These are phyloP conservation scores for Bryoglossum gracile DNA, from an alignment of 495 filamentous ascomycete genomes.

Conservation along the genomic window DNA sequence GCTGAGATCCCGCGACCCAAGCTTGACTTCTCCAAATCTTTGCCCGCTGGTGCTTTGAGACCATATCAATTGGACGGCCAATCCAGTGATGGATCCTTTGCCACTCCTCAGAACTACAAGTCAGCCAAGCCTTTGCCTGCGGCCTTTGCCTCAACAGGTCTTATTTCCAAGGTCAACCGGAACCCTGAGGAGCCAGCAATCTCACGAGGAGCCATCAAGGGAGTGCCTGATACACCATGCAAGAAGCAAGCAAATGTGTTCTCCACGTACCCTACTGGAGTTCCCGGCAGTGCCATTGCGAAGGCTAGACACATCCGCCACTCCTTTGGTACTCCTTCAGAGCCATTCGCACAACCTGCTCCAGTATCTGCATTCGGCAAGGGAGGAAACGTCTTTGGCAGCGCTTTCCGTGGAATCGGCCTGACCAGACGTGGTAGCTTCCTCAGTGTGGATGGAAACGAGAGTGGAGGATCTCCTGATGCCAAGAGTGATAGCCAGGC, in stretches of 20 bases:
- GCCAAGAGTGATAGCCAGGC: slow-evolving; percentile 51
- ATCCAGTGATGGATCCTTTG: slow-evolving; percentile 47
- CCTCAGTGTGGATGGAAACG: slow-evolving; percentile 70
- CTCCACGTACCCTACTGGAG: slow-evolving; percentile 49
- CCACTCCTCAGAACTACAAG: slow-evolving; percentile 80
- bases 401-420: slow-evolving; percentile 38
- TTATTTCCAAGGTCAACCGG: slow-evolving; percentile 77
- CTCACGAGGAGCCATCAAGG: slow-evolving; percentile 35
- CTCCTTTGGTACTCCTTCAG: slow-evolving; percentile 56
- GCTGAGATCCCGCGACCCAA: slow-evolving; percentile 43
- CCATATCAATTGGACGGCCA: slow-evolving; percentile 33
- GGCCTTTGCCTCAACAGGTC: slow-evolving; percentile 88
- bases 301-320: slow-evolving; percentile 49
- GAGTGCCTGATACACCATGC: slow-evolving; percentile 92
- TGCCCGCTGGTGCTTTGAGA: slow-evolving; percentile 60
- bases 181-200: slow-evolving; percentile 53
- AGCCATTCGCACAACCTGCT: slow-evolving; percentile 30
- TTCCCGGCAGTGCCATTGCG: slow-evolving; percentile 47
- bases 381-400: slow-evolving; percentile 63
- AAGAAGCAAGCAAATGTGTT: slow-evolving; percentile 68
- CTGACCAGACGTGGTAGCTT: slow-evolving; percentile 64
- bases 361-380: slow-evolving; percentile 54
- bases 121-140: slow-evolving; percentile 73
- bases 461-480: slow-evolving; percentile 39
- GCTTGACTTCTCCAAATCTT: slow-evolving; percentile 70